phyloP scores from a whole-genome alignment of 208 protist species.

The Kentomonas sorsogonicus region DNA sequence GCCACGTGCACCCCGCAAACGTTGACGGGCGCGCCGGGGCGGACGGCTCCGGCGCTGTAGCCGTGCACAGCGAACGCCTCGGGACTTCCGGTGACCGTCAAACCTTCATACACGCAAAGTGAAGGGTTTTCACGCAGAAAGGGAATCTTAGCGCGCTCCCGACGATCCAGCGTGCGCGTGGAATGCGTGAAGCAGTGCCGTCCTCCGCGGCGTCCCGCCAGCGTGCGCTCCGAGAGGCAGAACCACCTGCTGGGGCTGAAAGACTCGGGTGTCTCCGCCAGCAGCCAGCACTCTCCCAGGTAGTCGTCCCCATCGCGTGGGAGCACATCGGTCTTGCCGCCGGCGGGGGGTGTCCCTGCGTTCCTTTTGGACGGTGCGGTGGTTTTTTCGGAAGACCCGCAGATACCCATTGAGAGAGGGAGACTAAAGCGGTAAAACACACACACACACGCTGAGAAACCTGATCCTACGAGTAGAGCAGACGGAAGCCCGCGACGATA shows the following conservation, averaged over 20 bases:
- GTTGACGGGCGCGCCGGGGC: neutral
- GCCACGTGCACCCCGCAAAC: slow-evolving; percentile 17
- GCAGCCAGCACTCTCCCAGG: slow-evolving; percentile 29
- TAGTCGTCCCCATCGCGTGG: slow-evolving; percentile 8
- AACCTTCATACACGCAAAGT: too few relatives aligned
- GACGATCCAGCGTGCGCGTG: neutral
- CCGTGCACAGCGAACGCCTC: neutral
- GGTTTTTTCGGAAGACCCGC: too few relatives aligned
- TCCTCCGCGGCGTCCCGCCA: neutral
- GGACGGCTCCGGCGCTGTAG: neutral
- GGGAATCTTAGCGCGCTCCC: slow-evolving; percentile 10
- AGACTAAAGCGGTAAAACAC: too few relatives aligned
- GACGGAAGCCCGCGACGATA: too few relatives aligned
- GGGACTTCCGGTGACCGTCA: slow-evolving; percentile 10
- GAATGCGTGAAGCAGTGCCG: slow-evolving; percentile 17
- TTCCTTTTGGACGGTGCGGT: too few relatives aligned
- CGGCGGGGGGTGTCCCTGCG: neutral
- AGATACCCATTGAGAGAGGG: too few relatives aligned
- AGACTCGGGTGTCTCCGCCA: slow-evolving; percentile 6
- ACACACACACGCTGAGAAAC: too few relatives aligned
- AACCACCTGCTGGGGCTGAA: slow-evolving; percentile 35
- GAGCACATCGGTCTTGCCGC: neutral
- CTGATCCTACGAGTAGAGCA: too few relatives aligned
- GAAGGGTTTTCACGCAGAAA: slow-evolving; percentile 11
- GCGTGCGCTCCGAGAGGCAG: neutral